These are phyloP conservation scores for Scopulariopsis brevicaulis DNA, from an alignment of 2,329 filamentous ascomycete genomes.

Conservation along the genomic window DNA sequence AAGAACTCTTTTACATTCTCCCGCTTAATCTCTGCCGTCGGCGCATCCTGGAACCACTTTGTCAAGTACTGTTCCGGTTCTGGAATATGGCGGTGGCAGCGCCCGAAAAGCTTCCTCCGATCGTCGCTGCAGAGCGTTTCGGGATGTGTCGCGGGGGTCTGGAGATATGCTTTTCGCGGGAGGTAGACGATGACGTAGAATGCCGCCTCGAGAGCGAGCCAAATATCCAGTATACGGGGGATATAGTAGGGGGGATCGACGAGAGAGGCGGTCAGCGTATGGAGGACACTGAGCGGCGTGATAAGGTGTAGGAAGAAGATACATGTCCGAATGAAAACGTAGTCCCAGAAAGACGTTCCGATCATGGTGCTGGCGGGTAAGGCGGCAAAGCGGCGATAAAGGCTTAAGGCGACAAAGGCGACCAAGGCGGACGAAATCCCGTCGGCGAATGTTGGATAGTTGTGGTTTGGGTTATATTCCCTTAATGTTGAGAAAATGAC, in stretches of 20 bases:
- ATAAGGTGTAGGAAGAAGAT: conserved; percentile 35
- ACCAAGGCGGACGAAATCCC: too few relatives aligned
- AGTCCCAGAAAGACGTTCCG: conserved; percentile 12
- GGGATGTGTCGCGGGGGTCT: conserved; percentile 38
- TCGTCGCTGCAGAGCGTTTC: conserved; percentile 27
- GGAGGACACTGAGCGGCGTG: conserved; percentile 35
- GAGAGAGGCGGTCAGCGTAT: conserved; percentile 20
- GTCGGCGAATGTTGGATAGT: too few relatives aligned
- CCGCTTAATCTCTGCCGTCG: conserved; percentile 36
- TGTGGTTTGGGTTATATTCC: too few relatives aligned
- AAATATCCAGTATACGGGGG: conserved; percentile 24
- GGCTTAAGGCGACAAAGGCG: too few relatives aligned
- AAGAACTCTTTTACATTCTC: conserved; percentile 52
- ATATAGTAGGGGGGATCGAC: conserved; percentile 13
- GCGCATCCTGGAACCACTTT: conserved; percentile 47
- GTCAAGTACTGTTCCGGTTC: conserved; percentile 39
- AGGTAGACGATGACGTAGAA: conserved; percentile 44
- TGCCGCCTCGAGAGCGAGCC: conserved; percentile 34
- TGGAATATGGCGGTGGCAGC: conserved; percentile 37
- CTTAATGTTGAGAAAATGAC: too few relatives aligned
- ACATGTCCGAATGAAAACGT: conserved; percentile 28
- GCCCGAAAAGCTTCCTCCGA: conserved; percentile 35
- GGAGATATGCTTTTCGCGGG: conserved; percentile 37
- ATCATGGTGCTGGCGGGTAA: conserved; percentile 3
- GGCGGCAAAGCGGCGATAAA: background rate